Percentiles rank a stretch among this genome's conserved stretches.
Evolutionary conservation across 108 stramenopile genomes (phyloP).

Genomic region (Cyclotella kingstonii): DNA sequence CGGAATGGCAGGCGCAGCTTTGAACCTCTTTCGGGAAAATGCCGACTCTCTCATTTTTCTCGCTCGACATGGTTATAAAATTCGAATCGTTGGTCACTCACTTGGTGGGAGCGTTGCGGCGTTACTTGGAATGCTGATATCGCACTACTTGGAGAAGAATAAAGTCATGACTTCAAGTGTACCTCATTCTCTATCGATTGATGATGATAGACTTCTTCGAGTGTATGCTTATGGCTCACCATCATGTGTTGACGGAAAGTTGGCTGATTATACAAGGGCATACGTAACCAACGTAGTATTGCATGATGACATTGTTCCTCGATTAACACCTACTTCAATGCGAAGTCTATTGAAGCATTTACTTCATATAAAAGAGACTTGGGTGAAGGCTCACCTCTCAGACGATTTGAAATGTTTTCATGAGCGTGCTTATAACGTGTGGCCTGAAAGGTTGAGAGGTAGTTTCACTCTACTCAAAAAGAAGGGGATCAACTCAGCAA

Average conservation of each 20-base stretch:
- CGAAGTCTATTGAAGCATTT: constrained; percentile 85
- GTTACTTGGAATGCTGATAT: constrained; percentile 75
- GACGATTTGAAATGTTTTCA: constrained; percentile 72
- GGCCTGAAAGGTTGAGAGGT: constrained; percentile 72
- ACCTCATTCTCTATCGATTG: background rate
- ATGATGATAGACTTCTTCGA: constrained; percentile 56
- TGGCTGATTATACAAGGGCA: constrained; percentile 67
- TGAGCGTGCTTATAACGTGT: constrained; percentile 70
- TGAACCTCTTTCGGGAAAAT: constrained; percentile 76
- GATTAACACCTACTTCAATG: constrained; percentile 88
- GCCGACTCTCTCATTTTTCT: constrained; percentile 61
- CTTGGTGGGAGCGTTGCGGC: constrained; percentile 90
- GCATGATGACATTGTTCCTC: constrained; percentile 94
- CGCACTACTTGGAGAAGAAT: constrained; percentile 53
- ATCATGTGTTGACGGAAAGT: constrained; percentile 83
- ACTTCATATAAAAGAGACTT: constrained; percentile 79
- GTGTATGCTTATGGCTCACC: constrained; percentile 91
- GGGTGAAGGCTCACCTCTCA: constrained; percentile 80
- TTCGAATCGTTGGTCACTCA: constrained; percentile 76
- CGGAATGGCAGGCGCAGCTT: constrained; percentile 83
- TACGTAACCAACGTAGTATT: constrained; percentile 85
- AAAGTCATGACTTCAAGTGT: background rate
- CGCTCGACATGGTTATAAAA: constrained; percentile 72
- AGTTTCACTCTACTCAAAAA: constrained; percentile 61
- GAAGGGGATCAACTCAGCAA: constrained; percentile 20